A percentile compares a stretch with the other conserved stretches of the same genome.
Conservation (phyloP, 352 stramenopile species). For the Phytopythium mirpurense region DNA sequence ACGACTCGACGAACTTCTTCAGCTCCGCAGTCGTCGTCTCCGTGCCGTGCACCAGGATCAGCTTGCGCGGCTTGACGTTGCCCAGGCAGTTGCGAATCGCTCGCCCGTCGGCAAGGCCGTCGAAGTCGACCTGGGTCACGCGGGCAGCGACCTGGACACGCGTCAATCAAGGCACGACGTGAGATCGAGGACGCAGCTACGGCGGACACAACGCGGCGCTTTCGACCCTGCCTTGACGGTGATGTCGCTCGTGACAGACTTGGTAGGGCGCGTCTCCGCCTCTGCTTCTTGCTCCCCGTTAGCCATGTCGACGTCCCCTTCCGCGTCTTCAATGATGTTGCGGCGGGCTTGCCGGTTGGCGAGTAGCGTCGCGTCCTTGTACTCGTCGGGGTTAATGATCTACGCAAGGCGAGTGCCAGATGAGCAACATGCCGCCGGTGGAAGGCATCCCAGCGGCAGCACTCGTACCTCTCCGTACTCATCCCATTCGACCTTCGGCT, state of each 20-base stretch:
- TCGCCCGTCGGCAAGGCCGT: constrained; percentile 74
- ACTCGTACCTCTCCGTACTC: constrained; percentile 76
- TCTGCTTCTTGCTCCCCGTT: constrained; percentile 50
- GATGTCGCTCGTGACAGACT: constrained; percentile 70
- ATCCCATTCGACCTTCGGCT: constrained; percentile 86
- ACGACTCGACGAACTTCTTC: constrained; percentile 79
- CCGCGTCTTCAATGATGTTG: constrained; percentile 51
- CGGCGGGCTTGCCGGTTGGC: constrained; percentile 57
- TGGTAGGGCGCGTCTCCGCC: constrained; percentile 69
- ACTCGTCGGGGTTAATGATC: constrained; percentile 83
- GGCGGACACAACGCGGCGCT: background rate
- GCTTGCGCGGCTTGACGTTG: constrained; percentile 86
- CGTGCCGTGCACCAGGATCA: constrained; percentile 84
- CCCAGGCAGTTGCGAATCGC: constrained; percentile 86
- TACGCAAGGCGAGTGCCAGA: constrained; percentile 8
- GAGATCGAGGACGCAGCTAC: background rate
- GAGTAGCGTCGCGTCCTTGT: constrained; percentile 66
- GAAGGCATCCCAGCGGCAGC: background rate
- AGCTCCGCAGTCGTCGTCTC: constrained; percentile 75
- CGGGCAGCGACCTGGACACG: constrained; percentile 55
- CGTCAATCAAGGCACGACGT: background rate
- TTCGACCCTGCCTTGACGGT: constrained; percentile 50
- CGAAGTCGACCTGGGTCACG: constrained; percentile 81
- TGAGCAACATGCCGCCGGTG: background rate
- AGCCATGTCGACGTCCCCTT: constrained; percentile 70